Evolutionary conservation across 177 flowering plant genomes (phyloP).

Genomic region (Tripterygium wilfordii): DNA sequence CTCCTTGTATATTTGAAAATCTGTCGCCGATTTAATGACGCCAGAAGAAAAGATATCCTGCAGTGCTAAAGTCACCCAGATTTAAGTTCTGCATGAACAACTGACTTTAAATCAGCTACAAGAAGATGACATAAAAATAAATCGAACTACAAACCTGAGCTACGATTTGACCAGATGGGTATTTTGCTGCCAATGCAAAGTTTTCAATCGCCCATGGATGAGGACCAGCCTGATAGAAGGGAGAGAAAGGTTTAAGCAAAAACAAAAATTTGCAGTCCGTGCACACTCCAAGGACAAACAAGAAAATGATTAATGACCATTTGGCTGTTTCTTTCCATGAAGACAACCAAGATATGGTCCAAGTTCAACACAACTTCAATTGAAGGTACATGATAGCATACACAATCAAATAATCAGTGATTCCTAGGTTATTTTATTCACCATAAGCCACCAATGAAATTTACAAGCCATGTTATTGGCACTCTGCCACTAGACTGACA

Average conservation of each 20-base stretch:
- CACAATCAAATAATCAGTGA: too few species aligned
- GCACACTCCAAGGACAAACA: neutral
- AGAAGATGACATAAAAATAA: neutral
- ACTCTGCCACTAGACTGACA: too few species aligned
- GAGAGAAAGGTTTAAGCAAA: constrained; percentile 5
- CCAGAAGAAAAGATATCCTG: constrained; percentile 91
- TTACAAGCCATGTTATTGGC: too few species aligned
- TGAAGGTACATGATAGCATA: too few species aligned
- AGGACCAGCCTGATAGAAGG: constrained; percentile 73
- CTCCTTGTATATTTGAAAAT: constrained; percentile 92
- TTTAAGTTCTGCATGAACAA: neutral
- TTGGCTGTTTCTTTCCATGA: neutral
- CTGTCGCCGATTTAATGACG: constrained; percentile 80
- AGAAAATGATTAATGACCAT: neutral
- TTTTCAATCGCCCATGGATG: constrained; percentile 87
- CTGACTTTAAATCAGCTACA: too few species aligned
- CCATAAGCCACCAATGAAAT: too few species aligned
- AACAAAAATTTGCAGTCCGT: neutral
- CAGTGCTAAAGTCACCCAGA: constrained; percentile 16
- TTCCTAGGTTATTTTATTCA: too few species aligned
- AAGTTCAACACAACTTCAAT: too few species aligned
- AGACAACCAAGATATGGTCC: neutral
- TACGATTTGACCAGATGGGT: constrained; percentile 75
- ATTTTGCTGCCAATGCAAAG: constrained; percentile 76
- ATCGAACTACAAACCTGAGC: constrained; percentile 62